Conservation (phyloP, 495 filamentous ascomycete species). For the Trichoderma erinaceum region DNA sequence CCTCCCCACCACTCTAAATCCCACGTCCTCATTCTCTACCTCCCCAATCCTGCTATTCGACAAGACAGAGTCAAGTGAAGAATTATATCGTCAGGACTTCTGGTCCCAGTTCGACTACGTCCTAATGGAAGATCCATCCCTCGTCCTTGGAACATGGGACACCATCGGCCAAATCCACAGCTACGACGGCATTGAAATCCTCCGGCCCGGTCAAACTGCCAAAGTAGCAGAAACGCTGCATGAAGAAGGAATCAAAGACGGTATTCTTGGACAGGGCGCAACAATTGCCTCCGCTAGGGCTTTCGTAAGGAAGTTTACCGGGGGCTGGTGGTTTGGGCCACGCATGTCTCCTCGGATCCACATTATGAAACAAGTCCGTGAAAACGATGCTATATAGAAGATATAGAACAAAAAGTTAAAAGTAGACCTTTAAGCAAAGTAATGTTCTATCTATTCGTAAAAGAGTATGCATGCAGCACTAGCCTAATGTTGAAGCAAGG, state of each 20-base stretch:
- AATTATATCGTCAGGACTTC: constrained; percentile 57
- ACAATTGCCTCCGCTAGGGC: constrained; percentile 28
- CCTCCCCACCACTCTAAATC: constrained; percentile 6
- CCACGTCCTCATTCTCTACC: not conserved
- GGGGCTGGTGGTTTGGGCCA: constrained; percentile 59
- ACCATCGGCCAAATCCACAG: constrained; percentile 60
- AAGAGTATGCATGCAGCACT: too few species aligned
- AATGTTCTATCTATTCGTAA: too few species aligned
- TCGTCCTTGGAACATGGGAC: constrained; percentile 60
- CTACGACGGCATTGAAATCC: constrained; percentile 62
- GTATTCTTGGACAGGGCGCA: constrained; percentile 30
- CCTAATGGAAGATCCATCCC: constrained; percentile 60
- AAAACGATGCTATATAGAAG: not conserved
- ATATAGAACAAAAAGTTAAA: not conserved
- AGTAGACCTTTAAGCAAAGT: too few species aligned
- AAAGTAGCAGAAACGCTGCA: not conserved
- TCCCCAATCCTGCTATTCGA: constrained; percentile 33
- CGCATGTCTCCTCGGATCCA: constrained; percentile 53
- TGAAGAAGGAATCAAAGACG: constrained; percentile 24
- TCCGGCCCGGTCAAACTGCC: constrained; percentile 40
- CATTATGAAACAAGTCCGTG: constrained; percentile 46
- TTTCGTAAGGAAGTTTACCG: constrained; percentile 33
- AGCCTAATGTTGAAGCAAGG: too few species aligned
- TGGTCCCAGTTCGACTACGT: constrained; percentile 81
- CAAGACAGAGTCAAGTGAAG: constrained; percentile 55